Evolutionary conservation across 2,329 filamentous ascomycete genomes (phyloP), one percentile per base, ranked within the genome.

Genomic region (Ophiostoma sp.): DNA sequence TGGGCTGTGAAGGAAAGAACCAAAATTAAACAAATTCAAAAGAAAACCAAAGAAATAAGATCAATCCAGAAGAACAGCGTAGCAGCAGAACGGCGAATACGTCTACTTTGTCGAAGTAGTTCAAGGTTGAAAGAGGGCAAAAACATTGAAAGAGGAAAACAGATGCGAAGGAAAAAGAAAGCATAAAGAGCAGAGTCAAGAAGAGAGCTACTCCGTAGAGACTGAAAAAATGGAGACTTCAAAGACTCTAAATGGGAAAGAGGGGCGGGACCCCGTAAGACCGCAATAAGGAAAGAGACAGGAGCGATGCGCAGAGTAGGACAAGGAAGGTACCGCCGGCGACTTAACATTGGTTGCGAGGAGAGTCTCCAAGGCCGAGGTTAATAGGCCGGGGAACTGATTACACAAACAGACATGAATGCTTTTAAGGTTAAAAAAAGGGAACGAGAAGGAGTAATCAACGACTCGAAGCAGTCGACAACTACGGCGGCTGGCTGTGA

Each of bases 231-330:
- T 33, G 33, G 33, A 20, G 60, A 64, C 31, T 20, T 5, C 23
- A 57, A 57, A 13, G 31, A 35, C 35, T 39, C 62, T 39, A 23
- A 65, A 39, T 5, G 20, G 35, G 62, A 65, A 65, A 20, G 62
- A 65, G 62, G 62, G 62, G 62, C 23, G 62, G 60, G 15, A 23
- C 60, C 60, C 60, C 60, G 13, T 64, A 39, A 65, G 41, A 20
- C 35, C 33, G 33, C 60, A 35, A 36, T 11, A 20, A 64, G 13
- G 31, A 36, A 39, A 36, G 33, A 65, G 35, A 35, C 33, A 65
- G 31, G 33, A 64, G 60, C 60, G 33, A 36, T 35, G 60, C 17
- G 44, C 17, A 64, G 27, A 23, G 48, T 52, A 20, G 23, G 23
- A 13, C 10, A 15, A 11, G 52, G 52, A 57, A 57, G 52, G 52